These are phyloP conservation scores for Elsinoe perseae DNA, from an alignment of 2,329 filamentous ascomycete species.

Conservation along the genomic window DNA sequence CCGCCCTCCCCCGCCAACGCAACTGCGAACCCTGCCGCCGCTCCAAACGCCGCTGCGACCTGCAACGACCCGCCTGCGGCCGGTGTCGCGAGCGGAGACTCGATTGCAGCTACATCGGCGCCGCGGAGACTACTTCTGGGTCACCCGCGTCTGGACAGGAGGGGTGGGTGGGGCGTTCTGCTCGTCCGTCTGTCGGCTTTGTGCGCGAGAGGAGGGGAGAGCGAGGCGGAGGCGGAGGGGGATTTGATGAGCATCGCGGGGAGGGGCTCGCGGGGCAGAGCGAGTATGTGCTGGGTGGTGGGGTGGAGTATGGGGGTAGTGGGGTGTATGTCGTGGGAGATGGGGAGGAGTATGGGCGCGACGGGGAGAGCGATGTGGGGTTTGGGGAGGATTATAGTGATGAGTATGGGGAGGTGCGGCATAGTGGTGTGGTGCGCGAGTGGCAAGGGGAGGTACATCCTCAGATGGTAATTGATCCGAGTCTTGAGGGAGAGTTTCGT, in stretches of 20 bases:
- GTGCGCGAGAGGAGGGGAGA: too few relatives aligned
- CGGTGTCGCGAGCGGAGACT: neutral
- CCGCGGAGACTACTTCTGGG: neutral
- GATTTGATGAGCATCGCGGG: neutral
- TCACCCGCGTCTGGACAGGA: neutral
- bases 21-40: slow-evolving; percentile 10
- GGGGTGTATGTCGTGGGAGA: neutral
- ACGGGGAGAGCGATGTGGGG: too few relatives aligned
- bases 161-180: neutral
- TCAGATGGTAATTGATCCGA: neutral
- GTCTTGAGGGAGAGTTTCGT: neutral
- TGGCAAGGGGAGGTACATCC: neutral
- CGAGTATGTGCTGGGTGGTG: neutral
- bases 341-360: neutral
- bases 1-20: neutral
- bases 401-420: neutral
- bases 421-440: neutral
- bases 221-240: neutral
- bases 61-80: neutral
- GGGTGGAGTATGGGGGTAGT: neutral
- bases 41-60: slow-evolving; percentile 5
- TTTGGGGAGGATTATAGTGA: neutral
- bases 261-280: too few relatives aligned
- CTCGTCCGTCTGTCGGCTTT: neutral
- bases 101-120: neutral